Evolutionary conservation across 2,329 filamentous ascomycete species (phyloP).

Genomic region (Coniella vitis): DNA sequence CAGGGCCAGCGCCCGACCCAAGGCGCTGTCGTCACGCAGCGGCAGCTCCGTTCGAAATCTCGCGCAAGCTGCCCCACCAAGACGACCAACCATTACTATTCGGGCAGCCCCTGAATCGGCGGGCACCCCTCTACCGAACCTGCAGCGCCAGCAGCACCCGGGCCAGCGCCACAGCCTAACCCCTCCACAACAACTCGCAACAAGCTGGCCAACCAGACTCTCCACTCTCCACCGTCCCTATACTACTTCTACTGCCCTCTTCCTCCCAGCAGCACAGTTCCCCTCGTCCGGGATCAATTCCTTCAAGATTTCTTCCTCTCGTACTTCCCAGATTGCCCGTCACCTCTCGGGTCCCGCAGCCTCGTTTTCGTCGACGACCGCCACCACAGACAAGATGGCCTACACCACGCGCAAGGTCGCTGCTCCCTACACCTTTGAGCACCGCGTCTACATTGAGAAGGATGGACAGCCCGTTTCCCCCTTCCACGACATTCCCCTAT

Average conservation of each 20-base stretch:
- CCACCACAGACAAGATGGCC: slow-evolving; percentile 40
- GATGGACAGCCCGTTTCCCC: slow-evolving; percentile 90
- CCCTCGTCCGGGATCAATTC: slow-evolving; percentile 19
- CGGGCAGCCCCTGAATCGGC: slow-evolving; percentile 2
- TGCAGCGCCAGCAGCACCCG: too few relatives aligned
- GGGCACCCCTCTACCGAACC: slow-evolving; percentile 11
- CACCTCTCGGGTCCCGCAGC: slow-evolving; percentile 38
- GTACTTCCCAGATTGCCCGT: slow-evolving; percentile 48
- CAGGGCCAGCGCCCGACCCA: neutral
- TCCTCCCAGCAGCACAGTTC: slow-evolving; percentile 6
- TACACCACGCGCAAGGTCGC: slow-evolving; percentile 84
- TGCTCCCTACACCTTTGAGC: slow-evolving; percentile 75
- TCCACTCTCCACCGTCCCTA: slow-evolving; percentile 7
- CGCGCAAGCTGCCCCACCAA: slow-evolving; percentile 9
- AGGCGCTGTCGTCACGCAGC: neutral
- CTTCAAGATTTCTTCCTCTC: slow-evolving; percentile 40
- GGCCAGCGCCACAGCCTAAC: neutral
- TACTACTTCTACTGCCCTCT: neutral
- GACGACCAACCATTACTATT: slow-evolving; percentile 1
- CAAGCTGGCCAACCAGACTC: slow-evolving; percentile 6
- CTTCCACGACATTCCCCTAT: slow-evolving; percentile 98
- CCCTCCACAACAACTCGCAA: slow-evolving; percentile 10
- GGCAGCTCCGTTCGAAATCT: slow-evolving; percentile 4
- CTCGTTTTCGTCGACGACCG: slow-evolving; percentile 21
- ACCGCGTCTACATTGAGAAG: slow-evolving; percentile 96